Evolutionary conservation across 805 yeast species (phyloP).

Genomic region (Pichia phayaonensis): DNA sequence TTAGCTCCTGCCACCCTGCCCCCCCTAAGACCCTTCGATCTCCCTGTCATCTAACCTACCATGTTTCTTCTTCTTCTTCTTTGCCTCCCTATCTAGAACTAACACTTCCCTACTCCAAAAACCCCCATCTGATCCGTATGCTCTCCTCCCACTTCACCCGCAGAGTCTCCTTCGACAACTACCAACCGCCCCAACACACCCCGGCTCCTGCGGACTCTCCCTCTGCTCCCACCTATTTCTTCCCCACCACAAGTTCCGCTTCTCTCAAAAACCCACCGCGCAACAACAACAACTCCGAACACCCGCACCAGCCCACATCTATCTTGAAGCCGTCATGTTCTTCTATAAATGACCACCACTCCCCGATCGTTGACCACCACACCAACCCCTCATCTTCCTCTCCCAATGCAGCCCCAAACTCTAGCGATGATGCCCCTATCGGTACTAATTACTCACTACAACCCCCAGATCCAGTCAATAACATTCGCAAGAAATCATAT

Average conservation of each 20-base stretch:
- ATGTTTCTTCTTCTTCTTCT: not conserved
- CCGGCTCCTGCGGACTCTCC: not conserved
- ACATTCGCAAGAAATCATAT: slow-evolving; percentile 35
- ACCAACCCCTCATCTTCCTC: not conserved
- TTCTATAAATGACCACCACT: too few relatives aligned
- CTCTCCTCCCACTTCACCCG: slow-evolving; percentile 1
- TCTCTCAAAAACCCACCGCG: too few relatives aligned
- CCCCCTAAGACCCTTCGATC: too few relatives aligned
- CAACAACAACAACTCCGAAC: slow-evolving; percentile 1
- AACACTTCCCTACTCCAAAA: not conserved
- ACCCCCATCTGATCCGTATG: not conserved
- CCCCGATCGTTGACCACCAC: too few relatives aligned
- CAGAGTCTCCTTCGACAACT: slow-evolving; percentile 15
- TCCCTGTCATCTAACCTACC: too few relatives aligned
- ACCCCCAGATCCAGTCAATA: slow-evolving; percentile 11
- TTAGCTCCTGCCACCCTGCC: too few relatives aligned
- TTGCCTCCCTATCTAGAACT: not conserved
- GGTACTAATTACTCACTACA: slow-evolving; percentile 9
- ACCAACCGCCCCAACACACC: not conserved
- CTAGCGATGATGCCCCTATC: not conserved
- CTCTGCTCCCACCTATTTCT: not conserved
- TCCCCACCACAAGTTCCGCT: not conserved
- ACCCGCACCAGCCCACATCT: not conserved
- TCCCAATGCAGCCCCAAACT: not conserved
- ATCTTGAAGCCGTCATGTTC: not conserved